Conservation (phyloP, 2,329 filamentous ascomycete genomes). For the Mycosphaerella sp. region DNA sequence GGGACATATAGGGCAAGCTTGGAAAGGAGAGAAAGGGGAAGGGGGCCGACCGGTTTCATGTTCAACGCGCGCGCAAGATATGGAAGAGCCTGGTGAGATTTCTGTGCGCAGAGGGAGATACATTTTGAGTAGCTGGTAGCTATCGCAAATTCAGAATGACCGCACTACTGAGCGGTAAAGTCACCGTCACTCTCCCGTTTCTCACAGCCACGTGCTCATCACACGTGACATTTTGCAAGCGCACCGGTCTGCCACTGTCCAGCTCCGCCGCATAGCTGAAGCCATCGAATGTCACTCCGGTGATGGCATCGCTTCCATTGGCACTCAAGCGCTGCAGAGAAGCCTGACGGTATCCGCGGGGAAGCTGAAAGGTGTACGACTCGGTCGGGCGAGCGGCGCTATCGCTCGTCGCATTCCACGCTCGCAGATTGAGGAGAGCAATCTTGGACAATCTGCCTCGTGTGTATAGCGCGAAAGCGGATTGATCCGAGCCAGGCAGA, state of each 20-base stretch:
- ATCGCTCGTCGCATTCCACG: conserved; percentile 46
- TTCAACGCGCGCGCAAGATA: no score
- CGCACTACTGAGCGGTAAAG: neutral
- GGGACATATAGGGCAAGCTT: no score
- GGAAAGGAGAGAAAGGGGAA: no score
- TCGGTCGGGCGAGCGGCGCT: conserved; percentile 30
- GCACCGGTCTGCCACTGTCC: conserved; percentile 47
- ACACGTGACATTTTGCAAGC: conserved; percentile 50
- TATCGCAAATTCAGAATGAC: conserved; percentile 1
- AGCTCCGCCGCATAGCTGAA: conserved; percentile 57
- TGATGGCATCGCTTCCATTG: conserved; percentile 58
- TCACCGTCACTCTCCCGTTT: conserved; percentile 28
- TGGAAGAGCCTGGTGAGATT: neutral
- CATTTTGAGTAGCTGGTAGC: neutral
- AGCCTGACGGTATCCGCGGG: conserved; percentile 21
- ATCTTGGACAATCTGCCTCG: conserved; percentile 43
- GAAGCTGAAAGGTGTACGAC: conserved; percentile 41
- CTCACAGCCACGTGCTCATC: conserved; percentile 40
- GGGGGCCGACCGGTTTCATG: no score
- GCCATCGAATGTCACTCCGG: conserved; percentile 56
- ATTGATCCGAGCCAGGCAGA: conserved; percentile 37
- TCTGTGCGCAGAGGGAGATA: neutral
- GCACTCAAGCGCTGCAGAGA: conserved; percentile 48
- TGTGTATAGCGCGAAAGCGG: conserved; percentile 53
- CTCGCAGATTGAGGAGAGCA: conserved; percentile 52